Conservation (phyloP, 495 filamentous ascomycete genomes). For the Terfezia claveryi region DNA sequence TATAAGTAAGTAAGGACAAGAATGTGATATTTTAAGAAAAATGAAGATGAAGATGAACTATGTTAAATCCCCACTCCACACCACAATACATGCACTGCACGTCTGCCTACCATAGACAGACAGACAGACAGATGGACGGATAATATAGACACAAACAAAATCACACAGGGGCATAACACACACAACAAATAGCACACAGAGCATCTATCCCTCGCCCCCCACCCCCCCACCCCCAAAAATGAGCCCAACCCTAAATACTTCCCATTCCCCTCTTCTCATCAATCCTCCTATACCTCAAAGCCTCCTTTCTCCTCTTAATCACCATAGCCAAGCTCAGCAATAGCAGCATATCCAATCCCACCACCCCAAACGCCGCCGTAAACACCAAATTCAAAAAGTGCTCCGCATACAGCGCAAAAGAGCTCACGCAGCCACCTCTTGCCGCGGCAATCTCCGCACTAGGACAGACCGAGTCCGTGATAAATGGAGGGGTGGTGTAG, state of each 20-base stretch:
- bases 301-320: conserved; percentile 49
- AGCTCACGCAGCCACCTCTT: conserved; percentile 38
- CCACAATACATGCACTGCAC: too few species aligned
- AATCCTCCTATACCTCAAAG: conserved; percentile 44
- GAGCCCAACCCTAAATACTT: conserved; percentile 12
- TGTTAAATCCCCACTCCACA: too few species aligned
- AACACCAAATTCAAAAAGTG: conserved; percentile 48
- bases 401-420: conserved; percentile 42
- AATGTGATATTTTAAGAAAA: too few species aligned
- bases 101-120: too few species aligned
- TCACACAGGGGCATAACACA: background rate
- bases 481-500: conserved; percentile 39
- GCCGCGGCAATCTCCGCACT: conserved; percentile 40
- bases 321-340: conserved; percentile 45
- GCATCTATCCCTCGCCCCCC: background rate
- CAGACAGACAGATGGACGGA: too few species aligned
- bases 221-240: background rate
- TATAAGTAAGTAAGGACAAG: too few species aligned
- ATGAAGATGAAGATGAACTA: too few species aligned
- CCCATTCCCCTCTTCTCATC: conserved; percentile 42
- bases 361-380: conserved; percentile 52
- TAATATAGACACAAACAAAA: background rate
- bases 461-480: conserved; percentile 36
- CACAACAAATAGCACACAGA: background rate
- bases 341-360: conserved; percentile 40